These are phyloP conservation scores for Thalassiosira ordinaria DNA, from an alignment of 352 stramenopile genomes.

Conservation along the genomic window DNA sequence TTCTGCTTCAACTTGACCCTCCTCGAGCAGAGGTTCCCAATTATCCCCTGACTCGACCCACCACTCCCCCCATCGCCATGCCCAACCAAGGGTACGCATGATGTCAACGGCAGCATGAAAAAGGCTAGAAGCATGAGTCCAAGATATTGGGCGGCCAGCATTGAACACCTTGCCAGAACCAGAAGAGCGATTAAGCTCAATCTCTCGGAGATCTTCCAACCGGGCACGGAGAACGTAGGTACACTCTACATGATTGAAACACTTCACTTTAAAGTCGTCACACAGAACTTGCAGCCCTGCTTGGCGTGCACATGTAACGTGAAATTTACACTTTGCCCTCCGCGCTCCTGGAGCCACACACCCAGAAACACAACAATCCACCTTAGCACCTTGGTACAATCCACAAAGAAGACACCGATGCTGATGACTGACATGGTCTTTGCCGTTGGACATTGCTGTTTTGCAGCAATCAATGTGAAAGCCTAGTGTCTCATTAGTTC, in stretches of 20 bases:
- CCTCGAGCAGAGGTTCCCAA: conserved; percentile 81
- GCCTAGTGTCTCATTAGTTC: conserved; percentile 19
- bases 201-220: conserved; percentile 81
- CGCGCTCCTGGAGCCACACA: conserved; percentile 50
- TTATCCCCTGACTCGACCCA: conserved; percentile 81
- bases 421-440: conserved; percentile 55
- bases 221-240: conserved; percentile 76
- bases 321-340: conserved; percentile 49
- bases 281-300: conserved; percentile 74
- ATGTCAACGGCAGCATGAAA: conserved; percentile 74
- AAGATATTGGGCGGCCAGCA: conserved; percentile 53
- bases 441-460: conserved; percentile 75
- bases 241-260: conserved; percentile 73
- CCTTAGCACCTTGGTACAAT: conserved; percentile 67
- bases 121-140: conserved; percentile 66
- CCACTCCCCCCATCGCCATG: conserved; percentile 85
- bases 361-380: conserved; percentile 54
- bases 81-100: conserved; percentile 78
- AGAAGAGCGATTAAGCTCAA: conserved; percentile 66
- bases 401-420: conserved; percentile 76
- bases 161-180: conserved; percentile 33
- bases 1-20: conserved; percentile 69
- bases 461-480: conserved; percentile 61
- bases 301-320: conserved; percentile 81
- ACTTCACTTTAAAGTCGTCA: conserved; percentile 58